A percentile compares a stretch with the other conserved stretches of the same genome.
Conservation (phyloP, 169 alveolate genomes). For the Fabrea salina region DNA sequence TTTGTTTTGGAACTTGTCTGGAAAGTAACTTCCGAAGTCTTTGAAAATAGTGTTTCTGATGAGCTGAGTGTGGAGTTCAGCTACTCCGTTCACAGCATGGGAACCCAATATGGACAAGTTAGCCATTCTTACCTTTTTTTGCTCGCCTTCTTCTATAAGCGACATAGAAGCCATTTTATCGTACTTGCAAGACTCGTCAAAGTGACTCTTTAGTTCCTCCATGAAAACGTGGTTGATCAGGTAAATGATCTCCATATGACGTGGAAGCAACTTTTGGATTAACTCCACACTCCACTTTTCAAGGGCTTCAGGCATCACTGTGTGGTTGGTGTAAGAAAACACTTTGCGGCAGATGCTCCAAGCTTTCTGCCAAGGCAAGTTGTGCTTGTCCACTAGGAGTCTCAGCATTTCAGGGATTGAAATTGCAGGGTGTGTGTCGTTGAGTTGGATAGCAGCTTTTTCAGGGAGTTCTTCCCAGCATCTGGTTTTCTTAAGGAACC, state of each 20-base stretch:
- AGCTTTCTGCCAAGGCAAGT: slow-evolving; percentile 85
- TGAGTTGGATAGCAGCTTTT: slow-evolving; percentile 81
- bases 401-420: slow-evolving; percentile 93
- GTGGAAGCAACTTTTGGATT: slow-evolving; percentile 85
- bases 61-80: slow-evolving; percentile 90
- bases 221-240: slow-evolving; percentile 85
- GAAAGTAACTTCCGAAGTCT: slow-evolving; percentile 77
- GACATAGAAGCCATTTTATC: slow-evolving; percentile 72
- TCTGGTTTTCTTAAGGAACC: slow-evolving; percentile 81
- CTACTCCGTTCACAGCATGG: slow-evolving; percentile 92
- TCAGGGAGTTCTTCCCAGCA: slow-evolving; percentile 89
- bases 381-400: slow-evolving; percentile 87
- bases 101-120: slow-evolving; percentile 86
- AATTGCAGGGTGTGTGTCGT: slow-evolving; percentile 96
- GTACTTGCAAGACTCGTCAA: neutral
- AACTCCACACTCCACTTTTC: slow-evolving; percentile 93
- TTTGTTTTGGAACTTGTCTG: slow-evolving; percentile 77
- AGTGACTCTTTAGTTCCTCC: slow-evolving; percentile 57
- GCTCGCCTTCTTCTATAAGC: slow-evolving; percentile 85
- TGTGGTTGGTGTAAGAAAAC: slow-evolving; percentile 93
- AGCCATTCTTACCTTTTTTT: slow-evolving; percentile 92
- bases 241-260: slow-evolving; percentile 88
- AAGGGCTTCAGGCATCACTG: slow-evolving; percentile 95
- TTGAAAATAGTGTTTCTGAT: slow-evolving; percentile 81
- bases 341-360: slow-evolving; percentile 77